Conservation (phyloP, 106 monocot genomes). For the Allium cepa region DNA sequence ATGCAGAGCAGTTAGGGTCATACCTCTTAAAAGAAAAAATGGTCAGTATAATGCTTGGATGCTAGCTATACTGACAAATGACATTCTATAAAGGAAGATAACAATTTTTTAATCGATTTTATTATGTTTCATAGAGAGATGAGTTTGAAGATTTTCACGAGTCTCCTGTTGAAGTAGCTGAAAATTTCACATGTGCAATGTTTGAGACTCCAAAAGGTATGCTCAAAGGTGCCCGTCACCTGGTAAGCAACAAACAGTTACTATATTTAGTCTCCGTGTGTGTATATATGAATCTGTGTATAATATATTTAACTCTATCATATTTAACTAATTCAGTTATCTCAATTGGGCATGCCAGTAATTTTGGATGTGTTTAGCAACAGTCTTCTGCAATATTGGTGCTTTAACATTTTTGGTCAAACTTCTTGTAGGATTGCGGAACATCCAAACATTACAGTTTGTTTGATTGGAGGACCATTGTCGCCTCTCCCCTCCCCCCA, state of each 20-base stretch:
- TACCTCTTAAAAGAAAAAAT: conserved; percentile 38
- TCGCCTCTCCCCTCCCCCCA: no score
- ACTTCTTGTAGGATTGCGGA: no score
- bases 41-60: conserved; percentile 22
- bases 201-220: conserved; percentile 83
- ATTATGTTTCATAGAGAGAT: conserved; percentile 23
- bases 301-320: neutral
- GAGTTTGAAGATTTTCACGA: conserved; percentile 72
- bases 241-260: conserved; percentile 41
- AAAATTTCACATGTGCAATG: conserved; percentile 87
- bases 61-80: neutral
- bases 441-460: no score
- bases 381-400: no score
- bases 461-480: no score
- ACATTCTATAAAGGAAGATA: neutral
- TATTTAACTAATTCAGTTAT: no score
- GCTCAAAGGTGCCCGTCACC: conserved; percentile 94
- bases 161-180: conserved; percentile 87
- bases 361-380: no score
- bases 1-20: conserved; percentile 71
- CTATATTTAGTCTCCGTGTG: neutral
- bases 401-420: no score
- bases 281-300: neutral
- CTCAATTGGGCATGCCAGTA: no score
- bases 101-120: neutral